A percentile compares a stretch with the other conserved stretches of the same genome.
phyloP scores from a whole-genome alignment of 345 rosid genomes.

The Linum trigynum region DNA sequence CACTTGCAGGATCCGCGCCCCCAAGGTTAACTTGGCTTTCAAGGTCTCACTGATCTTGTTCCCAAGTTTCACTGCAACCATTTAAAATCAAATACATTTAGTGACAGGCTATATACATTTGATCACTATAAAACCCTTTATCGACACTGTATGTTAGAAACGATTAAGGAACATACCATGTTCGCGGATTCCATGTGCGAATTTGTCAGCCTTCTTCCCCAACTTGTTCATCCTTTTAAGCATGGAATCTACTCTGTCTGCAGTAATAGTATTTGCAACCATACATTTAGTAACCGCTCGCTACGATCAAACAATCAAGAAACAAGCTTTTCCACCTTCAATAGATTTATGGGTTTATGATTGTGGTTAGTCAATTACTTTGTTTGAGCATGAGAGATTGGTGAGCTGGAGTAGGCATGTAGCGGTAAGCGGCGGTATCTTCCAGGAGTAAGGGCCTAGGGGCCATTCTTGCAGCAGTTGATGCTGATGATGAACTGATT shows the following conservation, averaged over 20 bases:
- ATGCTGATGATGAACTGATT: neutral
- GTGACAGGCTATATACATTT: neutral
- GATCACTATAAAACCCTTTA: neutral
- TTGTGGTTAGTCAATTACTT: neutral
- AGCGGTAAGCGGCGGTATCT: neutral
- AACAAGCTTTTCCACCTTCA: neutral
- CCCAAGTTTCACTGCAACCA: constrained; percentile 33
- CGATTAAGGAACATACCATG: constrained; percentile 16
- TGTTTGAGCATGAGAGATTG: neutral
- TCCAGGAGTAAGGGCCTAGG: neutral
- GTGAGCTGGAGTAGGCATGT: neutral
- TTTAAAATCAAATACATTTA: neutral
- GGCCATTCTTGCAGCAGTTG: neutral
- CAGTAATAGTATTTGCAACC: neutral
- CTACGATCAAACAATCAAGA: neutral
- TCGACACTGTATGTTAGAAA: neutral
- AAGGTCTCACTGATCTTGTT: constrained; percentile 35
- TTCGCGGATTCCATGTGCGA: constrained; percentile 29
- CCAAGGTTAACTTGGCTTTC: constrained; percentile 19
- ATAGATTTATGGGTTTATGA: neutral
- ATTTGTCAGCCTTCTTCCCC: constrained; percentile 25
- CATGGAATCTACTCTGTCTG: constrained; percentile 18
- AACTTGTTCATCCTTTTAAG: constrained; percentile 24
- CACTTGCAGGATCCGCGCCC: constrained; percentile 19
- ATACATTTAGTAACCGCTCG: neutral